Conservation (phyloP, 1,284 basidiomycete species). For the Somion occarium region DNA sequence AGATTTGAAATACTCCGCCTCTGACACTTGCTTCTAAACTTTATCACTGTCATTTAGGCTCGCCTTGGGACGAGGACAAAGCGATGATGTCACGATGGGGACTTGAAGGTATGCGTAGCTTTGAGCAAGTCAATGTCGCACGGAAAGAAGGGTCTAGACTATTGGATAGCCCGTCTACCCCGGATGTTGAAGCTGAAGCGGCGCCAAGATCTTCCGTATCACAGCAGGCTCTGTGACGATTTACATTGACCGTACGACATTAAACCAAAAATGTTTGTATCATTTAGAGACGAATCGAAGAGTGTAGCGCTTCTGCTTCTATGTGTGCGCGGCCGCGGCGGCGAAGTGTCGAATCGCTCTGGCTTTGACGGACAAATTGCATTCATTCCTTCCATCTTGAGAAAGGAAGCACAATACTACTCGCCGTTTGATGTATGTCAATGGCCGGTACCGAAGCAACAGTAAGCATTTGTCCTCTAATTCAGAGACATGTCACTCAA, state of each 20-base stretch:
- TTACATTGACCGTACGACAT: background rate
- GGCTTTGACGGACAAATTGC: no score
- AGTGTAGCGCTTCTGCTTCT: background rate
- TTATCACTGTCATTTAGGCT: constrained; percentile 40
- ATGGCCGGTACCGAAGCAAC: no score
- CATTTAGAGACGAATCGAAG: background rate
- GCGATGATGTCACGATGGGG: constrained; percentile 94
- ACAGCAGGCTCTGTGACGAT: background rate
- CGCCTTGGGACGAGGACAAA: constrained; percentile 93
- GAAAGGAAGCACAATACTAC: no score
- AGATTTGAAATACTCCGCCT: constrained; percentile 11
- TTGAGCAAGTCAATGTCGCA: constrained; percentile 54
- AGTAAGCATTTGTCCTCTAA: no score
- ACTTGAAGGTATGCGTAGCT: constrained; percentile 85
- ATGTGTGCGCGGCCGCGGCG: no score
- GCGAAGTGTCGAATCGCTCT: no score
- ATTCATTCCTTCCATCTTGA: no score
- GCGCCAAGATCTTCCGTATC: constrained; percentile 4
- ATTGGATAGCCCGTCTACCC: constrained; percentile 7
- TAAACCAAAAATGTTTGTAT: background rate
- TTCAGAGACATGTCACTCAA: no score
- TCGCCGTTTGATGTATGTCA: no score
- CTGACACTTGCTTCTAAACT: constrained; percentile 9
- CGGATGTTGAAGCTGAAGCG: background rate
- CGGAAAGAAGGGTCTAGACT: constrained; percentile 41